A percentile compares a stretch with the other conserved stretches of the same genome.
Evolutionary conservation across 139 green algal species (phyloP).

Genomic region (Tetradesmus obliquus): DNA sequence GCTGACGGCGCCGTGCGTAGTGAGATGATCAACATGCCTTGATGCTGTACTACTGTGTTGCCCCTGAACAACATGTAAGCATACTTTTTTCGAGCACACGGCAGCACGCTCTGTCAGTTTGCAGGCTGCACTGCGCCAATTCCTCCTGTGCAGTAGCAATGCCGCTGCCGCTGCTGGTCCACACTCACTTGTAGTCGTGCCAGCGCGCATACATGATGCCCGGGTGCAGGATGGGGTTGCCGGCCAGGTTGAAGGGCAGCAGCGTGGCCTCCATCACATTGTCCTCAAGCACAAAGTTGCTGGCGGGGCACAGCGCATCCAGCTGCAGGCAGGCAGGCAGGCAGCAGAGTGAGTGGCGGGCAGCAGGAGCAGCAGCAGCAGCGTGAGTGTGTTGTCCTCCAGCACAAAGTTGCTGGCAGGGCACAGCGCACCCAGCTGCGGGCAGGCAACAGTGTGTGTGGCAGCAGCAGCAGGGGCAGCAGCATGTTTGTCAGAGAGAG

Average conservation of each 20-base stretch:
- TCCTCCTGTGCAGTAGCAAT: not conserved
- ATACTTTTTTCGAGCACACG: no score
- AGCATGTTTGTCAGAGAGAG: not conserved
- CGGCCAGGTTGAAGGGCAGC: conserved; percentile 4
- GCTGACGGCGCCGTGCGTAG: no score
- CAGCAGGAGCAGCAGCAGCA: not conserved
- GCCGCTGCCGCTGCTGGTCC: not conserved
- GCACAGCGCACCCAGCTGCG: not conserved
- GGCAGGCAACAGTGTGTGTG: no score
- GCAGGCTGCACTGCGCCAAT: no score
- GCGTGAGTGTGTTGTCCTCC: not conserved
- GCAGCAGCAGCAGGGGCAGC: not conserved
- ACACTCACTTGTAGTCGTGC: conserved; percentile 11
- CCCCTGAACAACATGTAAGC: no score
- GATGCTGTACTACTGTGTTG: no score
- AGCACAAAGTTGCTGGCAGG: not conserved
- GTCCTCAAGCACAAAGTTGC: conserved; percentile 6
- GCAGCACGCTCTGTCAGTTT: no score
- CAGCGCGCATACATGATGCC: conserved; percentile 35
- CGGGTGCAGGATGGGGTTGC: conserved; percentile 30
- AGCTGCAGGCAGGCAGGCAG: not conserved
- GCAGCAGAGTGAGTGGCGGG: not conserved
- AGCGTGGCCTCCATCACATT: not conserved
- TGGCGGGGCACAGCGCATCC: not conserved
- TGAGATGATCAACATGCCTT: no score